A percentile compares a stretch with the other conserved stretches of the same genome.
Evolutionary conservation across 495 filamentous ascomycete genomes (phyloP).

Genomic region (Annulohypoxylon bovei): DNA sequence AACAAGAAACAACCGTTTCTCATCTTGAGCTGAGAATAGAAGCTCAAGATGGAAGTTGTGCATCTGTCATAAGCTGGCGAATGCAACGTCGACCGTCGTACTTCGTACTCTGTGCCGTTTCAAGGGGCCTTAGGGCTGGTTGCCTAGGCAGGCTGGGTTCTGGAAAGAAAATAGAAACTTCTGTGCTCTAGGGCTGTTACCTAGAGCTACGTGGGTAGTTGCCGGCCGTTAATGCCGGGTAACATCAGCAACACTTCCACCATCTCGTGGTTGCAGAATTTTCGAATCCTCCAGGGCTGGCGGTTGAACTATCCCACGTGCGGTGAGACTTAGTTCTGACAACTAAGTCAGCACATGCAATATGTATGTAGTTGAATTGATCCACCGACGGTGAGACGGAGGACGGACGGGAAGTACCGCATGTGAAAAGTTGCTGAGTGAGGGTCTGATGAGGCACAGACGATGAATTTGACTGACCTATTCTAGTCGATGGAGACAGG

Average conservation of each 20-base stretch:
- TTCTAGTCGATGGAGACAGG: constrained; percentile 27
- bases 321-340: constrained; percentile 11
- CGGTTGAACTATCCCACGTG: constrained; percentile 22
- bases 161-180: constrained; percentile 40
- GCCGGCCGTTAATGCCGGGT: constrained; percentile 1
- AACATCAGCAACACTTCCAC: not conserved
- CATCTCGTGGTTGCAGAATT: constrained; percentile 17
- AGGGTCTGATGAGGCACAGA: not conserved
- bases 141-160: constrained; percentile 20
- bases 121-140: constrained; percentile 18
- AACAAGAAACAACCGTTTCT: constrained; percentile 25
- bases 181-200: constrained; percentile 8
- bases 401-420: constrained; percentile 27
- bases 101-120: constrained; percentile 28
- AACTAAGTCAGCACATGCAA: constrained; percentile 16
- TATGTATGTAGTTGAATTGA: constrained; percentile 7
- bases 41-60: constrained; percentile 18
- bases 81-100: constrained; percentile 33
- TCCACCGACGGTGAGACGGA: constrained; percentile 8
- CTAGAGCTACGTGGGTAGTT: not conserved
- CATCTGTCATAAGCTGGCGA: constrained; percentile 17
- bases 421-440: not conserved
- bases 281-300: constrained; percentile 21
- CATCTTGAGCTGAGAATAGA: constrained; percentile 31
- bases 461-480: constrained; percentile 17